phyloP scores from a whole-genome alignment of 176 grass and related monocot species.

The Bolboschoenus planiculmis region DNA sequence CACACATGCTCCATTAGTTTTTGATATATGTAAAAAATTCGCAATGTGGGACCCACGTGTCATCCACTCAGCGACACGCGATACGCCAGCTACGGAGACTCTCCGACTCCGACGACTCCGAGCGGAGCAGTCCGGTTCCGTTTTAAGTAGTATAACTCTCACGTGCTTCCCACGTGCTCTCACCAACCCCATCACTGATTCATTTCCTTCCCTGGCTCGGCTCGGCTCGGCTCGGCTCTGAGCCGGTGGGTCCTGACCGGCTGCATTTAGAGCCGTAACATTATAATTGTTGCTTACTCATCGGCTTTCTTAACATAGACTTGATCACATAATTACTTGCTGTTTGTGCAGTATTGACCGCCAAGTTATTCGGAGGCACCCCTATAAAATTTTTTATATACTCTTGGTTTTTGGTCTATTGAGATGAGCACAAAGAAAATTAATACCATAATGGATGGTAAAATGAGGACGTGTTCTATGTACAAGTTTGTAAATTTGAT shows the following conservation, averaged over 20 bases:
- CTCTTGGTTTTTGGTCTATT: background rate
- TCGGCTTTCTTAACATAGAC: background rate
- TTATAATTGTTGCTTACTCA: background rate
- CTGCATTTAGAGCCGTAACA: background rate
- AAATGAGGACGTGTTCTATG: background rate
- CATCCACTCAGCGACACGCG: background rate
- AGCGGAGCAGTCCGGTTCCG: too few relatives aligned
- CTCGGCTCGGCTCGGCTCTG: background rate
- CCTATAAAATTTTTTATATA: background rate
- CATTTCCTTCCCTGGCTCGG: background rate
- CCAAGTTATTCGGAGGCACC: background rate
- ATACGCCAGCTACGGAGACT: background rate
- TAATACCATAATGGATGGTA: background rate
- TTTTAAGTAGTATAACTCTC: too few relatives aligned
- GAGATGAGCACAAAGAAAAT: background rate
- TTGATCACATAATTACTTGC: background rate
- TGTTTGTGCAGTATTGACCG: background rate
- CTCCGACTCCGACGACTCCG: too few relatives aligned
- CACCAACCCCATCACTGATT: background rate
- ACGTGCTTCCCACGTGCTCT: constrained; percentile 2
- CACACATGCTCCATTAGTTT: too few relatives aligned
- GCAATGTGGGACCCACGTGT: background rate
- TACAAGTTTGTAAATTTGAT: background rate
- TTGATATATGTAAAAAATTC: too few relatives aligned
- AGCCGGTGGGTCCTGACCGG: background rate